Percentiles rank a stretch among this genome's conserved stretches.
Conservation (phyloP, 2,329 filamentous ascomycete species). For the Fusarium sp. region DNA sequence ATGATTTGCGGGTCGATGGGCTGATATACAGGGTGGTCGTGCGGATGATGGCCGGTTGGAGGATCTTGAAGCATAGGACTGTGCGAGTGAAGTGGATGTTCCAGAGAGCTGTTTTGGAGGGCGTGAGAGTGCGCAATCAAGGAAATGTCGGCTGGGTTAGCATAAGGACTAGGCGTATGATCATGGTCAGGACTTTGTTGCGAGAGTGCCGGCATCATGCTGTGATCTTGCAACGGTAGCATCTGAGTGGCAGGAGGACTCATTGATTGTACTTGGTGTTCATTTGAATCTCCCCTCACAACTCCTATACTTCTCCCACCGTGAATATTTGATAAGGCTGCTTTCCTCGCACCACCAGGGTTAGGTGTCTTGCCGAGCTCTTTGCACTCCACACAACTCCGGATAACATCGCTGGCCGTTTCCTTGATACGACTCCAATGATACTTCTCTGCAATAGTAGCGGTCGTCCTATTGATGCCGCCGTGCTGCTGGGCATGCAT, state of each 20-base stretch:
- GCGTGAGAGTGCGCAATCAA: constrained; percentile 55
- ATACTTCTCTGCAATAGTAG: constrained; percentile 90
- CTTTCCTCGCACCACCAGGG: constrained; percentile 45
- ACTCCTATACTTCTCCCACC: constrained; percentile 16
- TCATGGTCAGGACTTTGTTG: constrained; percentile 40
- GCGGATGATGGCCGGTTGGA: constrained; percentile 45
- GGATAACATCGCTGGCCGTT: constrained; percentile 93
- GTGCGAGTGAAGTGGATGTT: constrained; percentile 46
- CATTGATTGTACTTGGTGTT: constrained; percentile 29
- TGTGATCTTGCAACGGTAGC: constrained; percentile 48
- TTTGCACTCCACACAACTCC: constrained; percentile 90
- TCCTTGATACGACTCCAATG: constrained; percentile 99
- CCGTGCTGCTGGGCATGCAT: constrained; percentile 83
- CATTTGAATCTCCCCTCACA: constrained; percentile 13
- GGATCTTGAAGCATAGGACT: constrained; percentile 50
- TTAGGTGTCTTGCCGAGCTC: constrained; percentile 73
- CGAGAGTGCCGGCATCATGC: constrained; percentile 46
- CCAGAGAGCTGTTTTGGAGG: constrained; percentile 47
- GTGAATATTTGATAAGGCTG: constrained; percentile 12
- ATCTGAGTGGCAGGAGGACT: constrained; percentile 40
- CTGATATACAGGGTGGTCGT: constrained; percentile 56
- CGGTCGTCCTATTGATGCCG: constrained; percentile 98
- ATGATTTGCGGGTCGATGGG: constrained; percentile 73
- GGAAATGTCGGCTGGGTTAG: constrained; percentile 63
- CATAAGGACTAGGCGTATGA: constrained; percentile 56